phyloP scores from a whole-genome alignment of 768 basidiomycete genomes.

The Vararia minispora region DNA sequence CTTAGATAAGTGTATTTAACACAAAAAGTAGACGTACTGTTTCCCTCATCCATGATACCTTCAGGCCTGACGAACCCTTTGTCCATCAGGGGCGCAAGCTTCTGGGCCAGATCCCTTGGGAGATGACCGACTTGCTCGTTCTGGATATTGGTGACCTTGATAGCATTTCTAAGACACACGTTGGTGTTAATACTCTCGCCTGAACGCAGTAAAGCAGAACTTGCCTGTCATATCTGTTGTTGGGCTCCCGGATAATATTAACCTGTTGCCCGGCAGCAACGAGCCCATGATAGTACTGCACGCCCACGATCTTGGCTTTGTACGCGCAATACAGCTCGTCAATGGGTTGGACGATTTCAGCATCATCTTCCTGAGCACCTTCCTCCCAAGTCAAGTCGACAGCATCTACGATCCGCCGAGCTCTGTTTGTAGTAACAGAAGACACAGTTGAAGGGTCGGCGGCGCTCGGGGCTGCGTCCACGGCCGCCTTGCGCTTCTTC shows the following conservation, averaged over 20 bases:
- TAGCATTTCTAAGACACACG: constrained; percentile 45
- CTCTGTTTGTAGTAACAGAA: background rate
- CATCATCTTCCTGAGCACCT: constrained; percentile 8
- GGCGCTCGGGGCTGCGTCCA: constrained; percentile 15
- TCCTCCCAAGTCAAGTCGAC: constrained; percentile 13
- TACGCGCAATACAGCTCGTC: constrained; percentile 64
- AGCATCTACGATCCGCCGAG: constrained; percentile 3
- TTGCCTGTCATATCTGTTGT: constrained; percentile 58
- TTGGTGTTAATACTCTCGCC: background rate
- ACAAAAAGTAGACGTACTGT: constrained; percentile 30
- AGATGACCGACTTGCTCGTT: constrained; percentile 74
- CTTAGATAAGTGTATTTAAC: constrained; percentile 3
- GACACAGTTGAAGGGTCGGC: constrained; percentile 6
- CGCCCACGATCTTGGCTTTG: constrained; percentile 60
- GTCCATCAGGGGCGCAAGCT: constrained; percentile 68
- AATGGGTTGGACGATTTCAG: constrained; percentile 10
- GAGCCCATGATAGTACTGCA: constrained; percentile 76
- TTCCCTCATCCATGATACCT: constrained; percentile 60
- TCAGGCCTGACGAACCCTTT: constrained; percentile 51
- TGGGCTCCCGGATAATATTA: constrained; percentile 50
- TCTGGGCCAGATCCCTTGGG: constrained; percentile 42
- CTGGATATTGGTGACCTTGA: constrained; percentile 73
- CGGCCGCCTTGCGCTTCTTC: constrained; percentile 34
- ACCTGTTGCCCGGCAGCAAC: constrained; percentile 78
- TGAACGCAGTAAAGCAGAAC: background rate